Evolutionary conservation across 192 early-diverging fungal genomes (phyloP).

Genomic region (Podila verticillata): DNA sequence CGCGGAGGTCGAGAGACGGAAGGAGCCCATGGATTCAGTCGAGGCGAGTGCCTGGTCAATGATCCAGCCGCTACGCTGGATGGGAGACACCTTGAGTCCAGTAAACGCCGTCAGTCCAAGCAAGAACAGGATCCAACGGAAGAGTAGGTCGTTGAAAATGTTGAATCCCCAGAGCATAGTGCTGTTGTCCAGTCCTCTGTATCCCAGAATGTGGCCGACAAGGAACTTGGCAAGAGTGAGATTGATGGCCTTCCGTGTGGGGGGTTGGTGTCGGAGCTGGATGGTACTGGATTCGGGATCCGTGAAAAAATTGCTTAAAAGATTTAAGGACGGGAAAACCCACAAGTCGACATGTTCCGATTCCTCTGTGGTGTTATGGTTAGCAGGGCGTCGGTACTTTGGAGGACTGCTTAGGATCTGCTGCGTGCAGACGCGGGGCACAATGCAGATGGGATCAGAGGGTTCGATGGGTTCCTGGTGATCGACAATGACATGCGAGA

Average conservation of each 20-base stretch:
- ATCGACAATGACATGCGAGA: slow-evolving; percentile 33
- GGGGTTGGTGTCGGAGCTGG: neutral
- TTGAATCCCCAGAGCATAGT: slow-evolving; percentile 47
- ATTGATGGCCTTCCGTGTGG: slow-evolving; percentile 24
- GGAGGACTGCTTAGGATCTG: neutral
- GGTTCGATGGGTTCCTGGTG: neutral
- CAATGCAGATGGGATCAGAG: neutral
- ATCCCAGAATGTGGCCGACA: slow-evolving; percentile 16
- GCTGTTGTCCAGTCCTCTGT: slow-evolving; percentile 17
- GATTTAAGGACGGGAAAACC: slow-evolving; percentile 23
- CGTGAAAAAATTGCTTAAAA: neutral
- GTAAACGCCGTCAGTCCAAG: slow-evolving; percentile 36
- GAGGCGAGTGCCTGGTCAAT: slow-evolving; percentile 39
- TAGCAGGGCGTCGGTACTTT: slow-evolving; percentile 2
- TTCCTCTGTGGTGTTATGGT: neutral
- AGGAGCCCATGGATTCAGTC: slow-evolving; percentile 14
- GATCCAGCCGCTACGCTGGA: slow-evolving; percentile 41
- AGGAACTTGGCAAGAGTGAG: slow-evolving; percentile 29
- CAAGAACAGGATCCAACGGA: slow-evolving; percentile 45
- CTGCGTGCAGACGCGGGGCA: neutral
- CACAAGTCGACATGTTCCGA: slow-evolving; percentile 28
- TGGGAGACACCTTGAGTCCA: slow-evolving; percentile 35
- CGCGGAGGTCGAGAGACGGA: slow-evolving; percentile 13
- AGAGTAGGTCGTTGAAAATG: slow-evolving; percentile 43
- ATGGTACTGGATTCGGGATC: neutral